A percentile compares a stretch with the other conserved stretches of the same genome.
These are phyloP conservation scores for Solanum aculeatissimum DNA, from an alignment of 305 asterid species.

Conservation along the genomic window DNA sequence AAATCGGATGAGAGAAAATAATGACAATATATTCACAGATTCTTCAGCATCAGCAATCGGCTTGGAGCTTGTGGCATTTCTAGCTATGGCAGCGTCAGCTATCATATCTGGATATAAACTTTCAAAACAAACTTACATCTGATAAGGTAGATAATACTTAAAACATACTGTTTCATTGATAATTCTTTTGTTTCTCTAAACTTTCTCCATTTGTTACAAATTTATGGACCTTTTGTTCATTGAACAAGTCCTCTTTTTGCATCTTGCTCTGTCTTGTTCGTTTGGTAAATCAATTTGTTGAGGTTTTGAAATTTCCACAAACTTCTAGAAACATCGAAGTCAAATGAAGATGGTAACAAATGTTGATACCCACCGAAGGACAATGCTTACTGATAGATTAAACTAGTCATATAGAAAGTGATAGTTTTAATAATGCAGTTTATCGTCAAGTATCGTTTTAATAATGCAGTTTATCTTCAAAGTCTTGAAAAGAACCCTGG, in stretches of 20 bases:
- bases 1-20: constrained; percentile 52
- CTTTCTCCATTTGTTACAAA: neutral
- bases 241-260: neutral
- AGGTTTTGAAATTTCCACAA: neutral
- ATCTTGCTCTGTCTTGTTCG: neutral
- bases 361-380: neutral
- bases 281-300: neutral
- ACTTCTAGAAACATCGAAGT: neutral
- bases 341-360: neutral
- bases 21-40: constrained; percentile 78
- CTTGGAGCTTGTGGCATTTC: constrained; percentile 74
- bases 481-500: neutral
- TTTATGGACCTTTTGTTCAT: neutral
- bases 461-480: neutral
- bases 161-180: neutral
- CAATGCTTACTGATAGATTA: neutral
- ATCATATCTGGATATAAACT: constrained; percentile 69
- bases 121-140: constrained; percentile 50
- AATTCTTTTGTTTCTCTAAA: neutral
- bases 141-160: constrained; percentile 6
- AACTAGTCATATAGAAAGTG: neutral
- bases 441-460: neutral
- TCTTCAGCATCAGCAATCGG: constrained; percentile 65
- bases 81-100: constrained; percentile 56
- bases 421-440: neutral